A percentile compares a stretch with the other conserved stretches of the same genome.
phyloP scores from a whole-genome alignment of 108 stramenopile genomes.

The Pseudonitzschia pungens region DNA sequence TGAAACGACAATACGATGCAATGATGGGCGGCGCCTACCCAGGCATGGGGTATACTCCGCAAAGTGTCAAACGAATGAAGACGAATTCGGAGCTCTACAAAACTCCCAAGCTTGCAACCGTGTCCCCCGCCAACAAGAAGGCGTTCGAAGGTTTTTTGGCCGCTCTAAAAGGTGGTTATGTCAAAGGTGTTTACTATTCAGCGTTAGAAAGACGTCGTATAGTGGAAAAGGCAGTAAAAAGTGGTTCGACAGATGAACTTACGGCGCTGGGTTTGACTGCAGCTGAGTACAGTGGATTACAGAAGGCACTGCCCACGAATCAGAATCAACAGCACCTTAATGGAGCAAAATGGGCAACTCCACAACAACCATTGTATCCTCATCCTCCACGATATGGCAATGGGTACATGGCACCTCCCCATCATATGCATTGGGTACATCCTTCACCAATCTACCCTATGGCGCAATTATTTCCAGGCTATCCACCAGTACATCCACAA shows the following conservation, averaged over 20 bases:
- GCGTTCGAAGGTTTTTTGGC: slow-evolving; percentile 3
- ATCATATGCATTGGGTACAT: slow-evolving; percentile 25
- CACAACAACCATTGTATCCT: slow-evolving; percentile 5
- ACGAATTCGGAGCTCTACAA: neutral
- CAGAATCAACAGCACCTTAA: slow-evolving; percentile 1
- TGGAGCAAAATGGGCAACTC: slow-evolving; percentile 9
- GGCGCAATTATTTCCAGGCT: neutral
- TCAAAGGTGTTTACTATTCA: slow-evolving; percentile 66
- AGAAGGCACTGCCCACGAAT: neutral
- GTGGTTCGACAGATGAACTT: slow-evolving; percentile 42
- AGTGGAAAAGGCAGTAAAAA: slow-evolving; percentile 49
- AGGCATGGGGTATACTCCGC: slow-evolving; percentile 17
- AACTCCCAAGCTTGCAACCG: neutral
- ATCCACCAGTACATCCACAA: slow-evolving; percentile 5
- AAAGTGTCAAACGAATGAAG: slow-evolving; percentile 13
- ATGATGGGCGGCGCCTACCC: slow-evolving; percentile 1
- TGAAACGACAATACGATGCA: slow-evolving; percentile 21
- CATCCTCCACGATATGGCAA: neutral
- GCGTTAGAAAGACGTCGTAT: slow-evolving; percentile 70
- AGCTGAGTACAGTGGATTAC: slow-evolving; percentile 42
- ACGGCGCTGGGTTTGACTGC: slow-evolving; percentile 53
- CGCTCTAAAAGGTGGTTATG: slow-evolving; percentile 70
- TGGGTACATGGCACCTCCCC: slow-evolving; percentile 13
- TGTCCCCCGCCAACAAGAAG: slow-evolving; percentile 11
- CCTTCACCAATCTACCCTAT: slow-evolving; percentile 23